phyloP scores from a whole-genome alignment of 73 alveolate species.

The Paramecium bursaria region DNA sequence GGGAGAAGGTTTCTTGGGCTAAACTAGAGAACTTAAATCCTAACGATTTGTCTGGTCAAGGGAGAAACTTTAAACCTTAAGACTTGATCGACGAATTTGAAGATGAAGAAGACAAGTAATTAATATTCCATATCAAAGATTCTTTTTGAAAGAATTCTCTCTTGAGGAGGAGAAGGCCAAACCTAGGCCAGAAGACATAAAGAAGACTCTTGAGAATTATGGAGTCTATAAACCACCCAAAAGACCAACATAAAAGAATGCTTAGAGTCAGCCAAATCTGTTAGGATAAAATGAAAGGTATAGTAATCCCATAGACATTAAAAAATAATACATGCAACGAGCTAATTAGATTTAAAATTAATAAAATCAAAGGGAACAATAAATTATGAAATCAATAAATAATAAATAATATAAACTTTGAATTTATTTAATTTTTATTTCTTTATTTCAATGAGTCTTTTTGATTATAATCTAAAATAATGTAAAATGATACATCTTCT shows the following conservation, averaged over 20 bases:
- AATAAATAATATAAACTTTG: conserved; percentile 50
- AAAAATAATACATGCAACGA: conserved; percentile 44
- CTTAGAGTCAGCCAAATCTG: conserved; percentile 26
- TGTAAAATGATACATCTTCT: conserved; percentile 41
- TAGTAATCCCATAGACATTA: conserved; percentile 33
- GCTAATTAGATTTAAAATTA: conserved; percentile 38
- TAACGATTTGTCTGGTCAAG: conserved; percentile 56
- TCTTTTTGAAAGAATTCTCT: conserved; percentile 50
- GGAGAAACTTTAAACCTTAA: conserved; percentile 46
- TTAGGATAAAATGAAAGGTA: conserved; percentile 11
- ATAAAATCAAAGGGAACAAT: conserved; percentile 32
- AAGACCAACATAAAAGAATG: conserved; percentile 37
- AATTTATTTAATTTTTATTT: too few relatives aligned
- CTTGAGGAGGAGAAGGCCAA: conserved; percentile 28
- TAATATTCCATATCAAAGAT: neutral
- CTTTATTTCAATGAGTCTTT: too few relatives aligned
- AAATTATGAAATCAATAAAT: conserved; percentile 26
- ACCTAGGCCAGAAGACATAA: conserved; percentile 43
- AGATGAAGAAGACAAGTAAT: conserved; percentile 55
- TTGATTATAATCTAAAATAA: too few relatives aligned
- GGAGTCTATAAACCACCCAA: conserved; percentile 46
- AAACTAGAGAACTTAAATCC: conserved; percentile 56
- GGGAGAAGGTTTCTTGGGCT: conserved; percentile 60
- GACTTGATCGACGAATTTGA: conserved; percentile 57
- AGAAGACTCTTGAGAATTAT: conserved; percentile 30